Evolutionary conservation across 1,284 basidiomycete species (phyloP).

Genomic region (Erythrobasidium hasegawianum): DNA sequence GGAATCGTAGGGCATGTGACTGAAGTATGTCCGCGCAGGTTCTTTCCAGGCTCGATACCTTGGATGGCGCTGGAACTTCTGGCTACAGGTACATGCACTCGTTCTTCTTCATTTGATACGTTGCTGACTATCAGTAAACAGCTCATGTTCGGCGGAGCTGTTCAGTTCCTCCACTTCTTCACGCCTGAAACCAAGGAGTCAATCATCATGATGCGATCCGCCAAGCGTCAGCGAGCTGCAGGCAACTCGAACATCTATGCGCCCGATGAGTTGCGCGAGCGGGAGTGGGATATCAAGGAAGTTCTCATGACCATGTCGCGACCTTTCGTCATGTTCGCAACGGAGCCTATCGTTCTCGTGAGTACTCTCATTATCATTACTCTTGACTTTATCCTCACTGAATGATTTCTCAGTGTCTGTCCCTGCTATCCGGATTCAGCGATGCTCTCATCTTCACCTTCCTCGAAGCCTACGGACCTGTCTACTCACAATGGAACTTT

Average conservation of each 20-base stretch:
- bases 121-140: slow-evolving; percentile 37
- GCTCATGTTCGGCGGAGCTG: slow-evolving; percentile 50
- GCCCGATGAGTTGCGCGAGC: slow-evolving; percentile 45
- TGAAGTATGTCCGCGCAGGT: slow-evolving; percentile 5
- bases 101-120: too few species aligned
- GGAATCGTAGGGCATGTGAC: background rate
- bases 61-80: slow-evolving; percentile 26
- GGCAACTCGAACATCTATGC: slow-evolving; percentile 50
- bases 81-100: slow-evolving; percentile 1
- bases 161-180: slow-evolving; percentile 50
- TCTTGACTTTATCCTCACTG: slow-evolving; percentile 34
- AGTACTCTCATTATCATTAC: background rate
- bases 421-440: slow-evolving; percentile 52
- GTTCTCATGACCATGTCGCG: slow-evolving; percentile 47
- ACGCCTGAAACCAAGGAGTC: slow-evolving; percentile 51
- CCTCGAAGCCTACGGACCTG: slow-evolving; percentile 46
- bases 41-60: slow-evolving; percentile 24
- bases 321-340: slow-evolving; percentile 48
- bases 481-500: slow-evolving; percentile 48
- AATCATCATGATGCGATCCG: slow-evolving; percentile 50
- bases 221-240: slow-evolving; percentile 48
- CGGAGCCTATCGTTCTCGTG: slow-evolving; percentile 45
- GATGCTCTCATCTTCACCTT: slow-evolving; percentile 47
- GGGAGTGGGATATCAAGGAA: slow-evolving; percentile 48
- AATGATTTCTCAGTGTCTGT: slow-evolving; percentile 49